phyloP scores from a whole-genome alignment of 305 asterid species.

The Fraxinus nigra region DNA sequence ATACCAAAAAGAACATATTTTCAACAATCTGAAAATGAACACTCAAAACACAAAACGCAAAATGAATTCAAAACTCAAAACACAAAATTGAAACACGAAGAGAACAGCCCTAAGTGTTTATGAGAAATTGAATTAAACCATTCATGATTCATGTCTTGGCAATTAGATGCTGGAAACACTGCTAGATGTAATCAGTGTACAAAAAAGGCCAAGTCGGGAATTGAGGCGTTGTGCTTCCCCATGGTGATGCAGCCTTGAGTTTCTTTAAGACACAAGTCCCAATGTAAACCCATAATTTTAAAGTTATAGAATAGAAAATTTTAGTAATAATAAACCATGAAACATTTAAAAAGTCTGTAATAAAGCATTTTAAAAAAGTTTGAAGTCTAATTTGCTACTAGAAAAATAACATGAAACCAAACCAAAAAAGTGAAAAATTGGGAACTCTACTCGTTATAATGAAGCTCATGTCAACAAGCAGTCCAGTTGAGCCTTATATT shows the following conservation, averaged over 20 bases:
- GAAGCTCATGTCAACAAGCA: background rate
- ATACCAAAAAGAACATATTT: too few relatives aligned
- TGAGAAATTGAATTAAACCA: background rate
- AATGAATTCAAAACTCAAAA: too few relatives aligned
- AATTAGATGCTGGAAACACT: background rate
- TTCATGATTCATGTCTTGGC: background rate
- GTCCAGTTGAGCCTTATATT: background rate
- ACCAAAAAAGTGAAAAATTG: background rate
- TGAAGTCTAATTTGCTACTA: background rate
- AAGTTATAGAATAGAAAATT: background rate
- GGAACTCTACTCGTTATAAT: background rate
- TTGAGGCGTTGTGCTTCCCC: background rate
- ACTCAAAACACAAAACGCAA: too few relatives aligned
- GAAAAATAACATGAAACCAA: background rate
- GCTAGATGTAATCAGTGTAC: background rate
- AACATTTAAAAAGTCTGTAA: background rate
- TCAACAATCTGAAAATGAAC: too few relatives aligned
- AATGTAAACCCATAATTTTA: background rate
- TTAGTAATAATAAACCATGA: background rate
- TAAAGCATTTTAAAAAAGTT: background rate
- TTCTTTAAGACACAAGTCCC: background rate
- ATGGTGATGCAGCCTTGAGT: background rate
- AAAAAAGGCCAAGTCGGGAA: background rate
- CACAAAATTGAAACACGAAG: too few relatives aligned
- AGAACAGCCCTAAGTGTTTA: too few relatives aligned